Percentiles rank a stretch among this genome's conserved stretches.
Conservation (phyloP, 805 yeast species). For the Wickerhamiella cacticola region DNA sequence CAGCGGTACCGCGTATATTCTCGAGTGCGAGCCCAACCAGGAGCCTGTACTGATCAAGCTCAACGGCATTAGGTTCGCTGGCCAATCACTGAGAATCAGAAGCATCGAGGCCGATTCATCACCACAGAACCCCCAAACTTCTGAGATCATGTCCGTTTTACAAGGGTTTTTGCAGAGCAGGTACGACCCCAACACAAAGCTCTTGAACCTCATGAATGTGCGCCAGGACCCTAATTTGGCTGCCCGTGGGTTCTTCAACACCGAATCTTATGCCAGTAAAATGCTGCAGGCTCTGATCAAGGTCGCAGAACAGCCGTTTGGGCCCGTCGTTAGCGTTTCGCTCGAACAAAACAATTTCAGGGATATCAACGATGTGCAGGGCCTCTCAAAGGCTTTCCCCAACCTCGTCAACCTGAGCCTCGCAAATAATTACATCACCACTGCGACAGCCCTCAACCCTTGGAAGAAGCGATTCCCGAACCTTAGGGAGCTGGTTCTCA, state of each 20-base stretch:
- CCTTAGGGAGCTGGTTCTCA: slow-evolving; percentile 64
- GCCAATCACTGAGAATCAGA: slow-evolving; percentile 47
- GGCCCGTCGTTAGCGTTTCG: slow-evolving; percentile 51
- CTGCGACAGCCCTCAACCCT: slow-evolving; percentile 48
- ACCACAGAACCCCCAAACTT: slow-evolving; percentile 15
- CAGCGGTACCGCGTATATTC: slow-evolving; percentile 48
- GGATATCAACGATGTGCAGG: slow-evolving; percentile 47
- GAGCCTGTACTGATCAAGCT: slow-evolving; percentile 48
- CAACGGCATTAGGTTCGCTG: slow-evolving; percentile 76
- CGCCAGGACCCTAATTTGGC: slow-evolving; percentile 50
- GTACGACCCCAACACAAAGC: slow-evolving; percentile 48
- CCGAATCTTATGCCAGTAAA: slow-evolving; percentile 54
- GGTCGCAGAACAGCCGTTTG: slow-evolving; percentile 42
- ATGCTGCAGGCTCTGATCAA: slow-evolving; percentile 85
- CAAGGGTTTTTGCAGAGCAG: slow-evolving; percentile 50
- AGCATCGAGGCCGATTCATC: slow-evolving; percentile 10
- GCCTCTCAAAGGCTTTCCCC: slow-evolving; percentile 68
- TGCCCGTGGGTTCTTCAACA: slow-evolving; percentile 51
- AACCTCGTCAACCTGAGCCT: slow-evolving; percentile 64
- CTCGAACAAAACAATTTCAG: slow-evolving; percentile 40
- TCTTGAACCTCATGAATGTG: slow-evolving; percentile 60
- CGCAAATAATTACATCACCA: slow-evolving; percentile 57
- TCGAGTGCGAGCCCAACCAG: slow-evolving; percentile 45
- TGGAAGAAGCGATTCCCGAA: slow-evolving; percentile 66
- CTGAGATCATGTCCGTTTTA: slow-evolving; percentile 49